These are phyloP conservation scores for Penicillium griseofulvum DNA, from an alignment of 2,329 filamentous ascomycete genomes.

Conservation along the genomic window DNA sequence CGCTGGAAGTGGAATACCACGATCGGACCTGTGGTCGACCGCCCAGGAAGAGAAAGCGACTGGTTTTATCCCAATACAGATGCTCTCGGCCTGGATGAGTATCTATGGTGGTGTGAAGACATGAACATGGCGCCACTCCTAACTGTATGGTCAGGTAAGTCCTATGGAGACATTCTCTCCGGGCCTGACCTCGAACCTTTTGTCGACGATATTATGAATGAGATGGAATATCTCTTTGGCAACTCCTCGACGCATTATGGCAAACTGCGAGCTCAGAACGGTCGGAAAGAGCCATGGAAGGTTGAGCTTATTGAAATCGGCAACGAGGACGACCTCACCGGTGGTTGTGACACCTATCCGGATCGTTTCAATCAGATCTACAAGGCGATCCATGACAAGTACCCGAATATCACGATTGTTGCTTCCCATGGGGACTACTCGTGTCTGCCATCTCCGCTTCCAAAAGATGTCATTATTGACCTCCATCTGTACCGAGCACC, in stretches of 20 bases:
- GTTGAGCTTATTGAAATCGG: conserved; percentile 63
- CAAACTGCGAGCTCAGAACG: conserved; percentile 55
- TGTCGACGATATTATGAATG: conserved; percentile 60
- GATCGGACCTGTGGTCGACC: conserved; percentile 39
- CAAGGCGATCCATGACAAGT: conserved; percentile 54
- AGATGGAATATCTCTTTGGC: conserved; percentile 63
- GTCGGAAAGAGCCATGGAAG: conserved; percentile 58
- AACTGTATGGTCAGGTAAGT: conserved; percentile 57
- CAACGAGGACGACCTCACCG: conserved; percentile 64
- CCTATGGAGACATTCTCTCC: conserved; percentile 50
- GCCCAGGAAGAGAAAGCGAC: conserved; percentile 55
- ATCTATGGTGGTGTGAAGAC: conserved; percentile 61
- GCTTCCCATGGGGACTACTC: conserved; percentile 42
- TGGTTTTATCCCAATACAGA: conserved; percentile 64
- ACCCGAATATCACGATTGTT: conserved; percentile 58
- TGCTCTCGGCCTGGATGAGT: conserved; percentile 60
- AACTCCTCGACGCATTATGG: conserved; percentile 56
- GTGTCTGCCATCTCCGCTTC: conserved; percentile 28
- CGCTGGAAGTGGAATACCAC: conserved; percentile 46
- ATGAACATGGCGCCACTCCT: conserved; percentile 57
- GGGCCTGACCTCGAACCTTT: conserved; percentile 54
- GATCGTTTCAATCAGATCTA: conserved; percentile 60
- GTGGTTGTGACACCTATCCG: conserved; percentile 50
- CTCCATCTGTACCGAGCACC: conserved; percentile 55
- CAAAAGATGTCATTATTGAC: conserved; percentile 45